These are phyloP conservation scores for Yamadazyma scolyti DNA, from an alignment of 805 yeast species.

Conservation along the genomic window DNA sequence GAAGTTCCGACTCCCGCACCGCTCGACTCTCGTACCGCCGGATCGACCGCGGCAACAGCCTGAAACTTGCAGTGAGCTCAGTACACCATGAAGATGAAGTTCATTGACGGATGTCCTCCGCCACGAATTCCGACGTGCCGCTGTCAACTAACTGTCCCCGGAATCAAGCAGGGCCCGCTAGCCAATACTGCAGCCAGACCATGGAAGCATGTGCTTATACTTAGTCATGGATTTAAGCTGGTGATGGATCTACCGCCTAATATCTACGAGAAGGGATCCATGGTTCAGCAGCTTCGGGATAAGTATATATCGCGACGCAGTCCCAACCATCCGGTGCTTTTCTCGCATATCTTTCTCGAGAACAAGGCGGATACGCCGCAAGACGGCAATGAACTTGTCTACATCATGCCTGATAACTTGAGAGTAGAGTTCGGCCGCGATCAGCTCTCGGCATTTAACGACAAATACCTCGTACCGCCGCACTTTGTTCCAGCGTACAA, in stretches of 20 bases:
- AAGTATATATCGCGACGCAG: constrained; percentile 35
- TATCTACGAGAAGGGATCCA: constrained; percentile 45
- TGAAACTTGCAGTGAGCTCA: no score
- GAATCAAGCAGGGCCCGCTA: constrained; percentile 15
- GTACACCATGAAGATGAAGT: constrained; percentile 6
- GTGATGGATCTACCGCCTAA: constrained; percentile 45
- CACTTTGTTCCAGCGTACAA: constrained; percentile 16
- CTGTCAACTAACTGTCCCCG: no score
- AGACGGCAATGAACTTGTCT: constrained; percentile 24
- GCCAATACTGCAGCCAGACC: constrained; percentile 46
- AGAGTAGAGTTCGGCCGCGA: constrained; percentile 31
- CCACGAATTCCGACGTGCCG: constrained; percentile 48
- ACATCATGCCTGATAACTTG: constrained; percentile 54
- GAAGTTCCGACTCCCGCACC: no score
- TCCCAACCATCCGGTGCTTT: constrained; percentile 47
- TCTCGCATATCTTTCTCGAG: constrained; percentile 39
- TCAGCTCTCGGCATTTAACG: constrained; percentile 34
- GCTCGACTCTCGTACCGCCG: no score
- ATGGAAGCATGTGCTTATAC: constrained; percentile 54
- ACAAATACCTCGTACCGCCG: constrained; percentile 36
- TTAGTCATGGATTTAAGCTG: constrained; percentile 39
- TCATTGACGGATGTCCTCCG: constrained; percentile 50
- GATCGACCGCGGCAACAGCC: no score
- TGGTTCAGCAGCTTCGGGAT: constrained; percentile 16
- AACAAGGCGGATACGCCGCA: neutral